Percentiles rank a stretch among this genome's conserved stretches.
phyloP scores from a whole-genome alignment of 2,329 filamentous ascomycete genomes.

The Xylariaceae sp. region DNA sequence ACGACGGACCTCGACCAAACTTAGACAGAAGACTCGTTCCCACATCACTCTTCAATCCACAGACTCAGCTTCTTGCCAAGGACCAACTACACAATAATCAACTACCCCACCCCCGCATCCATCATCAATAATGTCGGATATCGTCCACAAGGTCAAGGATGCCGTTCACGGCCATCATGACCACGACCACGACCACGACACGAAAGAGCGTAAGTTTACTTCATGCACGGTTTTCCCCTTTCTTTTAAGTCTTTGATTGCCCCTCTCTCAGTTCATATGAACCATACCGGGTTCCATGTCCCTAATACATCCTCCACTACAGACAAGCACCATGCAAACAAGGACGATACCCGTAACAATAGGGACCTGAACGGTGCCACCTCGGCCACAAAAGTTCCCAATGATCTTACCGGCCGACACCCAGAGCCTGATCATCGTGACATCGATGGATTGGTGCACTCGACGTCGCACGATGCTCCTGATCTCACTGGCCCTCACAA shows the following conservation, averaged over 20 bases:
- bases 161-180: conserved; percentile 11
- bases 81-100: neutral
- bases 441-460: conserved; percentile 12
- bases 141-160: conserved; percentile 18
- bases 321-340: conserved; percentile 2
- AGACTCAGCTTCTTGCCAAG: neutral
- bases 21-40: too few species aligned
- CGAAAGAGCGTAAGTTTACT: conserved; percentile 3
- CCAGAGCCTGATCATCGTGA: conserved; percentile 13
- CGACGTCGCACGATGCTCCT: conserved; percentile 10
- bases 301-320: neutral
- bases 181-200: conserved; percentile 10
- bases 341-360: conserved; percentile 8
- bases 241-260: too few species aligned
- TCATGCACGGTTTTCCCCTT: too few species aligned
- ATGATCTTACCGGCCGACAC: conserved; percentile 14
- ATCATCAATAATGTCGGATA: conserved; percentile 10
- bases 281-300: neutral
- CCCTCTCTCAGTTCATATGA: neutral
- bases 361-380: conserved; percentile 14
- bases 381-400: conserved; percentile 6
- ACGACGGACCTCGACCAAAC: too few species aligned
- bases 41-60: too few species aligned
- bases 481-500: conserved; percentile 14
- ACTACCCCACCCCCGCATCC: neutral